Percentiles rank a stretch among this genome's conserved stretches.
These are phyloP conservation scores for Diaporthe citrichinensis DNA, from an alignment of 2,329 filamentous ascomycete genomes.

Conservation along the genomic window DNA sequence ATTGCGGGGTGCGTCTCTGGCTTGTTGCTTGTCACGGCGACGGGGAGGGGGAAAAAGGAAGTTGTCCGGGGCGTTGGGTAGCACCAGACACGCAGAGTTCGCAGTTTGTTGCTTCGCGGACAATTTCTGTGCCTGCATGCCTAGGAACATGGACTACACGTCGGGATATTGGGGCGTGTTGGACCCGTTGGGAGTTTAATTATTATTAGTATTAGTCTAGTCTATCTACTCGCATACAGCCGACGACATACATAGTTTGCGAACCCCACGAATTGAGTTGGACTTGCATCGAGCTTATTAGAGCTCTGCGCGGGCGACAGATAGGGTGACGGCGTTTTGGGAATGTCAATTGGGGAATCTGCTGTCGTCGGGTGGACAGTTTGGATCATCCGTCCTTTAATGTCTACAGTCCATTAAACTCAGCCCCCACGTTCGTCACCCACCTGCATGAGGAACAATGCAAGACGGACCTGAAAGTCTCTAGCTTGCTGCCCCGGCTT, in stretches of 20 bases:
- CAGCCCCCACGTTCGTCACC: slow-evolving; percentile 36
- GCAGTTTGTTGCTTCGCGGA: slow-evolving; percentile 19
- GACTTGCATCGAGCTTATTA: slow-evolving; percentile 21
- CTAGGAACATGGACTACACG: background rate
- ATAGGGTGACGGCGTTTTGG: background rate
- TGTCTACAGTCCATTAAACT: background rate
- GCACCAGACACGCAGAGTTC: slow-evolving; percentile 16
- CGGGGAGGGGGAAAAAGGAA: background rate
- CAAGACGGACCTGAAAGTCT: slow-evolving; percentile 39
- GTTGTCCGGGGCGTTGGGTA: slow-evolving; percentile 22
- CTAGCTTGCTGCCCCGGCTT: slow-evolving; percentile 29
- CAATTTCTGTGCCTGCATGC: slow-evolving; percentile 15
- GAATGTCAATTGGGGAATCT: background rate
- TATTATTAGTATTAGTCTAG: too few relatives aligned
- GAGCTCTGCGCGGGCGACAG: background rate
- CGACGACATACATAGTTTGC: background rate
- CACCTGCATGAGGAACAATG: slow-evolving; percentile 33
- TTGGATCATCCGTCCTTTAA: background rate
- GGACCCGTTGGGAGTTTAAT: background rate
- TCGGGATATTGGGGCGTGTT: background rate
- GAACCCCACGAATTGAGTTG: slow-evolving; percentile 22
- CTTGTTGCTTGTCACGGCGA: slow-evolving; percentile 21
- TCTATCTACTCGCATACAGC: background rate
- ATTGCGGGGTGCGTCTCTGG: slow-evolving; percentile 40
- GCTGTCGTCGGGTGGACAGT: background rate